phyloP scores from a whole-genome alignment of 208 protist genomes.

The Leishmania martiniquensis region DNA sequence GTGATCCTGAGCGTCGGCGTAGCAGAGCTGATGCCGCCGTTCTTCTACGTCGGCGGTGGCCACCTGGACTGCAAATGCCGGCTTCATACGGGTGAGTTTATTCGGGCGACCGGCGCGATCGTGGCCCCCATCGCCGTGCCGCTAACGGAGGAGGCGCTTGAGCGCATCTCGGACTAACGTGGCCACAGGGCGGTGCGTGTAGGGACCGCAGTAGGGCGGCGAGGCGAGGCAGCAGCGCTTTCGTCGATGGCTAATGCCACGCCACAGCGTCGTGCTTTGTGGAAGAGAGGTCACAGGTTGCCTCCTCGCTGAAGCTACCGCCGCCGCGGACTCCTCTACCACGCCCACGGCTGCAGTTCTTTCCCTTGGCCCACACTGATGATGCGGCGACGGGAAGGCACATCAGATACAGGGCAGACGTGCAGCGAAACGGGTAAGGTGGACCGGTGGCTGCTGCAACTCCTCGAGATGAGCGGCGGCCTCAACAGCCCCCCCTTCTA shows the following conservation, averaged over 20 bases:
- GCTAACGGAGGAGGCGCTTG: conserved; percentile 69
- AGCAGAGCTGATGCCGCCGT: conserved; percentile 42
- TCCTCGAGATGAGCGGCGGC: too few species aligned
- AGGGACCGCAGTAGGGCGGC: too few species aligned
- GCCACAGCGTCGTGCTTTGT: background rate
- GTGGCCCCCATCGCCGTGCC: conserved; percentile 71
- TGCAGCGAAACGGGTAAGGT: too few species aligned
- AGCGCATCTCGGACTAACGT: conserved; percentile 37
- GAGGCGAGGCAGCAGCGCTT: background rate
- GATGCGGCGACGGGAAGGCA: too few species aligned
- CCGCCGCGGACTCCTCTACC: background rate
- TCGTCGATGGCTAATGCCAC: background rate
- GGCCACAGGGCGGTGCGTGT: background rate
- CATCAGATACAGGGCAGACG: too few species aligned
- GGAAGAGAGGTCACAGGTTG: background rate
- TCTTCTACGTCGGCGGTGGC: conserved; percentile 80
- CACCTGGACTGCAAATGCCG: conserved; percentile 86
- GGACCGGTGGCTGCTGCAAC: too few species aligned
- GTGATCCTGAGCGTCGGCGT: conserved; percentile 74
- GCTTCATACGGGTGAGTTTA: conserved; percentile 70
- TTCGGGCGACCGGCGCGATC: conserved; percentile 56
- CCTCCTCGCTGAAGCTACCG: too few species aligned
- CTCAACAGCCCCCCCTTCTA: too few species aligned
- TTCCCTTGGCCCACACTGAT: background rate
- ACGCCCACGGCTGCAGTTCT: background rate